phyloP scores from a whole-genome alignment of 2,329 filamentous ascomycete genomes.

The Cryphonectria parasitica region DNA sequence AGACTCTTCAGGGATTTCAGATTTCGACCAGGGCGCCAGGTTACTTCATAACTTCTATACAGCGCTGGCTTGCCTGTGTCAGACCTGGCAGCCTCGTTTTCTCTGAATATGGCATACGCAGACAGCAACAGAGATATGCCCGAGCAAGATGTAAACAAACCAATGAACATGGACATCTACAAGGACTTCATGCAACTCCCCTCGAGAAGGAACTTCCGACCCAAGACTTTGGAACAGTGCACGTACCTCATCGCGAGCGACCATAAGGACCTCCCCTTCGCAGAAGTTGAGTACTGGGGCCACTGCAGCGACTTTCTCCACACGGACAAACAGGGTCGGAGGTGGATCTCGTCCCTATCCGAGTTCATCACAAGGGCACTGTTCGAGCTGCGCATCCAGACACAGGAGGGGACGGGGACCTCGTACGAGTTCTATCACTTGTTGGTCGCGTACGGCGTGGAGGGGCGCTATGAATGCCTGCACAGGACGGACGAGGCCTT shows the following conservation, averaged over 20 bases:
- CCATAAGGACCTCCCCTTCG: not conserved
- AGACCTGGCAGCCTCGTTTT: not conserved
- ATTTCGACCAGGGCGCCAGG: not conserved
- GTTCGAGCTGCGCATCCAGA: slow-evolving; percentile 8
- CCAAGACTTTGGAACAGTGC: not conserved
- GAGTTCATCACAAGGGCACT: not conserved
- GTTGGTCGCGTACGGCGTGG: not conserved
- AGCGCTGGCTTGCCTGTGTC: not conserved
- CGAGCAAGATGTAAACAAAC: not conserved
- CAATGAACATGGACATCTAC: not conserved
- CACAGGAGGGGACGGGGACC: not conserved
- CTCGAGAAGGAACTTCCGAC: not conserved
- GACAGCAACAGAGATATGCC: not conserved
- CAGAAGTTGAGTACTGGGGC: slow-evolving; percentile 4
- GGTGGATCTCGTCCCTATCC: not conserved
- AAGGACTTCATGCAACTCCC: not conserved
- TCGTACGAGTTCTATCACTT: not conserved
- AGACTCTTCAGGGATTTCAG: not conserved
- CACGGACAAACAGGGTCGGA: not conserved
- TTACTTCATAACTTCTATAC: not conserved
- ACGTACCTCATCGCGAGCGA: not conserved
- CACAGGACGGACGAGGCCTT: not conserved
- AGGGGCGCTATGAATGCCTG: not conserved
- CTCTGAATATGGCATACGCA: not conserved
- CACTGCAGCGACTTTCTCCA: not conserved